phyloP scores from a whole-genome alignment of 2,329 filamentous ascomycete species.

The Epichloe hybrida region DNA sequence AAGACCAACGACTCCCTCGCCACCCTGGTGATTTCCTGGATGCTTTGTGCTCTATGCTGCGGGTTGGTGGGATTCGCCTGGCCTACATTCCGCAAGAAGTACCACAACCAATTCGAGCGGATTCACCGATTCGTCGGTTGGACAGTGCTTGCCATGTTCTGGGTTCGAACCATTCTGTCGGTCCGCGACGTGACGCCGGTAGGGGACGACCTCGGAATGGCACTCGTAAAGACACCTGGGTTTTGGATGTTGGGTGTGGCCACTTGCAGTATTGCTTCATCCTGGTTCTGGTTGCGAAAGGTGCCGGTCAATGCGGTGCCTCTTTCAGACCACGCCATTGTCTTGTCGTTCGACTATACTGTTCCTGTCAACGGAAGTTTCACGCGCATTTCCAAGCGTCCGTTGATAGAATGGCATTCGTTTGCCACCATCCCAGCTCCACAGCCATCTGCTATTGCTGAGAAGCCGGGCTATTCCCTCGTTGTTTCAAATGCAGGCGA shows the following conservation, averaged over 20 bases:
- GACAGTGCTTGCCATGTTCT: slow-evolving; percentile 51
- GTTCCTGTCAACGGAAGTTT: slow-evolving; percentile 35
- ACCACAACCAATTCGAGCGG: slow-evolving; percentile 58
- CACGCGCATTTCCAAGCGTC: slow-evolving; percentile 45
- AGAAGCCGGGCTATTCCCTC: slow-evolving; percentile 44
- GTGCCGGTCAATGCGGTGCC: slow-evolving; percentile 51
- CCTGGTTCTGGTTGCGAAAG: slow-evolving; percentile 60
- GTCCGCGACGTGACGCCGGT: slow-evolving; percentile 29
- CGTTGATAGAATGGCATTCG: slow-evolving; percentile 59
- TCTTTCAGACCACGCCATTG: slow-evolving; percentile 59
- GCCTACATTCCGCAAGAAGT: slow-evolving; percentile 45
- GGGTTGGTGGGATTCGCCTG: slow-evolving; percentile 49
- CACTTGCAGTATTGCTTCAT: slow-evolving; percentile 52
- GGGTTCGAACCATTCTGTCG: slow-evolving; percentile 45
- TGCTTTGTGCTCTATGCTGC: slow-evolving; percentile 43
- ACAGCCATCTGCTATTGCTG: slow-evolving; percentile 13
- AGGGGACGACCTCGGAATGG: slow-evolving; percentile 20
- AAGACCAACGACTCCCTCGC: slow-evolving; percentile 25
- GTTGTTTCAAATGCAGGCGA: slow-evolving; percentile 62
- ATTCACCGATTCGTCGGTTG: slow-evolving; percentile 64
- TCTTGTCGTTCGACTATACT: slow-evolving; percentile 54
- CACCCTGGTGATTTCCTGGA: slow-evolving; percentile 36
- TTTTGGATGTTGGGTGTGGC: slow-evolving; percentile 57
- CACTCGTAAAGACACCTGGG: slow-evolving; percentile 25
- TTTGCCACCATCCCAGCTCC: slow-evolving; percentile 61